Conservation (phyloP, 345 rosid genomes). For the Eucalyptus caleyi region DNA sequence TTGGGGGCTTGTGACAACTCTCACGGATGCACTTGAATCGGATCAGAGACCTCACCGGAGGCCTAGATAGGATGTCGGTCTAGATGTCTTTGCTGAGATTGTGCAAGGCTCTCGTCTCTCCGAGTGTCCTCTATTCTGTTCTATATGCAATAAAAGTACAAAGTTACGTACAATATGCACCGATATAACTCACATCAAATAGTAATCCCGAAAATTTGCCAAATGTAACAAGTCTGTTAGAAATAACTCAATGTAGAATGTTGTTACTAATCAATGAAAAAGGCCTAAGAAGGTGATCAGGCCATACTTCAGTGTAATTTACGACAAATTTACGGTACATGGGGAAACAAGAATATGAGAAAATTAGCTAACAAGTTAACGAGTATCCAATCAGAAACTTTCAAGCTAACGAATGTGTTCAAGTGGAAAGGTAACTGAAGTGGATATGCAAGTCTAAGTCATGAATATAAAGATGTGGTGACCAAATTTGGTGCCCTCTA, state of each 20-base stretch:
- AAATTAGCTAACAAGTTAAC: not conserved
- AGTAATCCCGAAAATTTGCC: not conserved
- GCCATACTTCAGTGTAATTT: not conserved
- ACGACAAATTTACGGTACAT: not conserved
- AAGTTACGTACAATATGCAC: not conserved
- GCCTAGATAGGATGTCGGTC: not conserved
- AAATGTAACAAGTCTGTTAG: not conserved
- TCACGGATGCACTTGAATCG: not conserved
- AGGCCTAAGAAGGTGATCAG: not conserved
- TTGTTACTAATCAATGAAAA: not conserved
- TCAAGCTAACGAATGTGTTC: not conserved
- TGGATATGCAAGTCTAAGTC: not conserved
- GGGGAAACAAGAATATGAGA: not conserved
- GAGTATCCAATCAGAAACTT: not conserved
- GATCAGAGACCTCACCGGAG: not conserved
- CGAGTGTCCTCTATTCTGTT: not conserved
- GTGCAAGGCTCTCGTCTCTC: not conserved
- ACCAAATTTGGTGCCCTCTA: not conserved
- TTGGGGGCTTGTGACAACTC: not conserved
- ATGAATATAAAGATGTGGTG: not conserved
- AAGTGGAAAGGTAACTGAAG: not conserved
- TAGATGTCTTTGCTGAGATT: not conserved
- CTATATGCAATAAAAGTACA: not conserved
- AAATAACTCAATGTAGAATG: not conserved
- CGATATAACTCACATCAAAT: not conserved